Conservation (phyloP, 148 eudicot genomes). For the Chenopodium formosanum region DNA sequence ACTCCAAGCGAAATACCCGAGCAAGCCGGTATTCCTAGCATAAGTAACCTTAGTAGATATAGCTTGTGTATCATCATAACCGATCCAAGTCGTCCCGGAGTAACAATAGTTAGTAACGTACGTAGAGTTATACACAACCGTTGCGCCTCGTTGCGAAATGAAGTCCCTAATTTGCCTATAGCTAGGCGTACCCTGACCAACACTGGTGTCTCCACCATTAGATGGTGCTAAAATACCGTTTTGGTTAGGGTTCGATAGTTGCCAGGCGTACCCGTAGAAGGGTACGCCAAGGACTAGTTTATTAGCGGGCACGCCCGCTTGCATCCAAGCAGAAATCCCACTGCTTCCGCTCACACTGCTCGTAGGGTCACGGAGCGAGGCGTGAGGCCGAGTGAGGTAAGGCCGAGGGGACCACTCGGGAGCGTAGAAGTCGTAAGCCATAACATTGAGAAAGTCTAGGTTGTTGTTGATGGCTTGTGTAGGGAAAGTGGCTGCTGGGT, state of each 20-base stretch:
- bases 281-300: conserved; percentile 1
- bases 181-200: conserved; percentile 22
- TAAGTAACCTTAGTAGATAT: conserved; percentile 46
- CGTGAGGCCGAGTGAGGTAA: background rate
- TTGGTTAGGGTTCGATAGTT: background rate
- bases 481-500: conserved; percentile 20
- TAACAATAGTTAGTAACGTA: conserved; percentile 48
- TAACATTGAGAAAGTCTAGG: conserved; percentile 52
- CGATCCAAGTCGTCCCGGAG: conserved; percentile 59
- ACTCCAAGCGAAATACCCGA: conserved; percentile 64
- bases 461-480: conserved; percentile 12
- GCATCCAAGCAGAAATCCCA: conserved; percentile 10
- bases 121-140: conserved; percentile 32
- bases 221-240: conserved; percentile 30
- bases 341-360: background rate
- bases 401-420: conserved; percentile 5
- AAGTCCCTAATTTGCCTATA: conserved; percentile 29
- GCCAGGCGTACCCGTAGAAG: conserved; percentile 8
- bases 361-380: background rate
- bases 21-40: conserved; percentile 39
- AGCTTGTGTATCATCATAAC: conserved; percentile 46
- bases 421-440: conserved; percentile 55
- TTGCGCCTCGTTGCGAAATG: conserved; percentile 26
- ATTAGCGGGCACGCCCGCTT: background rate
- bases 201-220: conserved; percentile 4